These are phyloP conservation scores for Suhomyces atakaporum DNA, from an alignment of 1,139 yeast genomes.

Conservation along the genomic window DNA sequence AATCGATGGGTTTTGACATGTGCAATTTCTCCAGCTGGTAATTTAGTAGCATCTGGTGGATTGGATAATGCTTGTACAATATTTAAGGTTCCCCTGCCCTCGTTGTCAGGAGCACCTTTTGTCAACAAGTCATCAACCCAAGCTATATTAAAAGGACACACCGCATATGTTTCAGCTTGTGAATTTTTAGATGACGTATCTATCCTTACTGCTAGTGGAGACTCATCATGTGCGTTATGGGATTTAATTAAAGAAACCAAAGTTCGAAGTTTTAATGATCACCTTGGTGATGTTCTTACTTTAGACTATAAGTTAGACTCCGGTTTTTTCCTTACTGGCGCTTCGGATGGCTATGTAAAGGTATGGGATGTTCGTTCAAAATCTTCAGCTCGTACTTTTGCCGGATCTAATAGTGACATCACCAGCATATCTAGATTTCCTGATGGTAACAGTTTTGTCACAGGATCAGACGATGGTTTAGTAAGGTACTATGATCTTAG, in stretches of 20 bases:
- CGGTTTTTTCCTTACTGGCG: constrained; percentile 62
- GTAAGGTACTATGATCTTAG: constrained; percentile 76
- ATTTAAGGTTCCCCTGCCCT: constrained; percentile 45
- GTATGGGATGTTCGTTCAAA: constrained; percentile 70
- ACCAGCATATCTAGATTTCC: constrained; percentile 69
- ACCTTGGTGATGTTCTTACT: constrained; percentile 76
- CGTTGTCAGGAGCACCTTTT: background rate
- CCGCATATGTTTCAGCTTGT: constrained; percentile 78
- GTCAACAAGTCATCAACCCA: constrained; percentile 17
- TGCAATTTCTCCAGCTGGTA: constrained; percentile 68
- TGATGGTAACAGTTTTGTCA: constrained; percentile 64
- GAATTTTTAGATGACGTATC: constrained; percentile 57
- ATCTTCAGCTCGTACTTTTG: constrained; percentile 58
- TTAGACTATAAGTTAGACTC: constrained; percentile 20
- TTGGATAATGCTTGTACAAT: constrained; percentile 77
- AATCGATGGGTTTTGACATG: constrained; percentile 81
- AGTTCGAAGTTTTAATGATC: constrained; percentile 64
- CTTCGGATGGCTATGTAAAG: constrained; percentile 72
- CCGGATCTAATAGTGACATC: constrained; percentile 66
- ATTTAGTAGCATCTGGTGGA: constrained; percentile 77
- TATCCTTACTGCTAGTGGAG: constrained; percentile 79
- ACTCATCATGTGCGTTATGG: constrained; percentile 81
- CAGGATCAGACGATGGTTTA: constrained; percentile 80
- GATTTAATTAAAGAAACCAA: constrained; percentile 64
- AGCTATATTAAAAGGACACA: constrained; percentile 71